Conservation (phyloP, 2,329 filamentous ascomycete species). For the Trichoderma asperellum region DNA sequence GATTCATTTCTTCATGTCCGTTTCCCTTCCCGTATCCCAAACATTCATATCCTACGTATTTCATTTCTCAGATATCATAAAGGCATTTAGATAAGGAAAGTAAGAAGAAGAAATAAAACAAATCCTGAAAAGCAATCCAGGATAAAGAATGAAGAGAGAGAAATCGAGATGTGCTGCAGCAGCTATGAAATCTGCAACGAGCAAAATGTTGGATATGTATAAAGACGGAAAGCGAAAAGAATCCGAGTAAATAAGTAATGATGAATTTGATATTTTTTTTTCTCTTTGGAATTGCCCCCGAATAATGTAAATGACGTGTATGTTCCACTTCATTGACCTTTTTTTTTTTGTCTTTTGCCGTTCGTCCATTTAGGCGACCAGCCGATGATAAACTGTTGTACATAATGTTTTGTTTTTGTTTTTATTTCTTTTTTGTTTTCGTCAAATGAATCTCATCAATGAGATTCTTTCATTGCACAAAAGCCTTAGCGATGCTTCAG, state of each 20-base stretch:
- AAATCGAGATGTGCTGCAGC: not conserved
- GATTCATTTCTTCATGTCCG: conserved; percentile 11
- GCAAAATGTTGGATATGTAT: not conserved
- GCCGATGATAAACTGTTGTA: not conserved
- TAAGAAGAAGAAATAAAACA: not conserved
- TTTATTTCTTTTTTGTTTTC: not conserved
- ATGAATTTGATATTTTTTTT: not conserved
- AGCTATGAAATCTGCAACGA: too few species aligned
- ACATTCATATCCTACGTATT: not conserved
- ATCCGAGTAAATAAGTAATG: not conserved
- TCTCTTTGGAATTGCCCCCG: not conserved
- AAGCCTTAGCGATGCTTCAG: conserved; percentile 28
- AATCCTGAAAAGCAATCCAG: not conserved
- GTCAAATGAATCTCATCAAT: not conserved
- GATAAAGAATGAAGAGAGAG: not conserved
- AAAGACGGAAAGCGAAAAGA: not conserved
- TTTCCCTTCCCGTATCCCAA: not conserved
- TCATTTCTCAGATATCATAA: conserved; percentile 1
- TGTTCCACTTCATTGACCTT: not conserved
- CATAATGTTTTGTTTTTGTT: not conserved
- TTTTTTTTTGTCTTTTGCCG: not conserved
- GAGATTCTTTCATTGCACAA: not conserved
- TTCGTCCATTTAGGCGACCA: not conserved
- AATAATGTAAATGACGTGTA: not conserved
- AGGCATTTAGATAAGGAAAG: not conserved